Evolutionary conservation across 164 flowering plant genomes (phyloP), one percentile per base, ranked within the genome.

Genomic region (Akebia trifoliata): DNA sequence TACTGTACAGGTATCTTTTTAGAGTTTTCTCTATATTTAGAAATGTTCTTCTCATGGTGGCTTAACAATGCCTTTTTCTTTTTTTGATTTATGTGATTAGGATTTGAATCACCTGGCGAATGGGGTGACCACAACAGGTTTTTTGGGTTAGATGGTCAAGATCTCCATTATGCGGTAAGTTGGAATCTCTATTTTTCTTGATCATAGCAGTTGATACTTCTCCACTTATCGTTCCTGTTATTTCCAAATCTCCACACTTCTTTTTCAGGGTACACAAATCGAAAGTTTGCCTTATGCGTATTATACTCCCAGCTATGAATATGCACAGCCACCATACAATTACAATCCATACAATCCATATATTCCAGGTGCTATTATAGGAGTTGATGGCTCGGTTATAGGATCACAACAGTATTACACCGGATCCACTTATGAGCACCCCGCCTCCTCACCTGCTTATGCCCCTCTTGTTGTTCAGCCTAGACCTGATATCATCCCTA

Each of bases 281-380:
- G 97, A 87, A 72, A 71, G 31, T 76, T 69, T 76, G 62, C 88
- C 93, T 57, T 90, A 72, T 78, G 79, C 80, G 74, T 87, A 84
- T 81, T 87, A 82, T 71, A 57, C 89, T 57, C 85, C 93, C 54
- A 75, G 74, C 67, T 84, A 85, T 81, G 97, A 81, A 63, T 82
- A 82, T 76, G 81, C 84, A 72, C 84, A 87, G 67, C 77, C 95
- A 59, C 82, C 85, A 44, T 90, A 79, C 74, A n/a, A n/a, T n/a
- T n/a, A n/a, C n/a, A 87, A 87, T 69, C 95, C 95, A 45, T 87
- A 79, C 71, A 86, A 90, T 60, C 95, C 95, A 59, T 90, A 79
- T 62, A 79, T 87, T 68, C 95, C 95, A 66, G 94, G 91, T 65
- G 85, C 94, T 58, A 46, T 78, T 67, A 54, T 84, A 8, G 91